Conservation (phyloP, 129 eudicot species). For the Dittrichia graveolens region DNA sequence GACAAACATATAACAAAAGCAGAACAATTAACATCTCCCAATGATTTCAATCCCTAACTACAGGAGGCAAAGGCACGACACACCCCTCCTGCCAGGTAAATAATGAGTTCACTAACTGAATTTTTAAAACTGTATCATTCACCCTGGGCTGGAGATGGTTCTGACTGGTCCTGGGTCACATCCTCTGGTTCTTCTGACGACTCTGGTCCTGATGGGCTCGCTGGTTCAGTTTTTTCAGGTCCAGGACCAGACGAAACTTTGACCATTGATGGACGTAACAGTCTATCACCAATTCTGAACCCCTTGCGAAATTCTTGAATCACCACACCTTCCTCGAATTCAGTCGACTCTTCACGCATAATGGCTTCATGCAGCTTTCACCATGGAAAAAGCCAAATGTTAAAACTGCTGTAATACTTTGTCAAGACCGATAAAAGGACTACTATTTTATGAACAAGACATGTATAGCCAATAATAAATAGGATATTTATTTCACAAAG, state of each 20-base stretch:
- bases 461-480: not conserved
- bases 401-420: not conserved
- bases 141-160: conserved; percentile 34
- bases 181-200: conserved; percentile 34
- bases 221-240: conserved; percentile 49
- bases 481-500: conserved; percentile 14
- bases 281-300: conserved; percentile 75
- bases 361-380: conserved; percentile 86
- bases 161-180: conserved; percentile 35
- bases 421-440: too few relatives aligned
- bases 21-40: not conserved
- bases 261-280: conserved; percentile 86
- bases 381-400: conserved; percentile 39
- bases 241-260: conserved; percentile 92
- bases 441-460: not conserved
- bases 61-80: conserved; percentile 47
- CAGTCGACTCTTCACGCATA: conserved; percentile 73
- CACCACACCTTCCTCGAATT: conserved; percentile 67
- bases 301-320: conserved; percentile 77
- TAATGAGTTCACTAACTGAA: conserved; percentile 35
- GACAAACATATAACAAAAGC: conserved; percentile 9
- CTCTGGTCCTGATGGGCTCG: conserved; percentile 28
- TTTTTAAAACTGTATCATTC: conserved; percentile 32
- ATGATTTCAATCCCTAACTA: conserved; percentile 28
- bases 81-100: conserved; percentile 43